Evolutionary conservation across 2,329 filamentous ascomycete genomes (phyloP), one percentile per base, ranked within the genome.

Genomic region (Taxawa tesnikishii): DNA sequence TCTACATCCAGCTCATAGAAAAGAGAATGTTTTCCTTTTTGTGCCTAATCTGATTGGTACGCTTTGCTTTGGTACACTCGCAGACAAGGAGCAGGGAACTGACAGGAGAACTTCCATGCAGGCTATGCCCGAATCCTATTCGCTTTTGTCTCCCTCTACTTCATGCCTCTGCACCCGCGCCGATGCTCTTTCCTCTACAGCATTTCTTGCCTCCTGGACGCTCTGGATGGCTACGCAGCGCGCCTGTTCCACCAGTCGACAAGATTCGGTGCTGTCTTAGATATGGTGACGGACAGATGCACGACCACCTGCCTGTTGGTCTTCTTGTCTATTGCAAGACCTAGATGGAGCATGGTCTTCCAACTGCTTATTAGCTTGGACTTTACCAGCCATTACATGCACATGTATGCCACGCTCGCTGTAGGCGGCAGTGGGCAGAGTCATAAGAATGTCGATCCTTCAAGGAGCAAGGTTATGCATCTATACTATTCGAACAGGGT

Each of bases 251-350:
- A 93, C 49, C 90, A 96, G 59, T 87, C 82, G 23, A 96, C 90
- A 33, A 82, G 82, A 42, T 98, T 96, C 55, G 90, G 90, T 42
- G 88, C 88, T 21, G 87, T 96, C 15, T 70, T 96, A 41, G 90
- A 96, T 63, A 96, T 96, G 90, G 87, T 96, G 39, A 96, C 90
- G n/a, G 90, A 98, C 60, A 80, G 90, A 38, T 96, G 90, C 67
- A 94, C 88, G 16, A 98, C 90, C 3, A 77, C 87, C 3, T 96
- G 90, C 58, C 63, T 98, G 46, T 73, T 96, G 29, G 87, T 96
- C 31, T 96, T 94, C 65, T 63, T 98, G 39, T 84, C 83, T 25
- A 90, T 83, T 10, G 88, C 88, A 12, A 96, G 92, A 62, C 90
- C 90, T 3, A 75, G 87, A 36, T 96, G 83, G 79, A 77, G 83